A percentile compares a stretch with the other conserved stretches of the same genome.
Evolutionary conservation across 495 filamentous ascomycete genomes (phyloP).

Genomic region (Daldinia loculata): DNA sequence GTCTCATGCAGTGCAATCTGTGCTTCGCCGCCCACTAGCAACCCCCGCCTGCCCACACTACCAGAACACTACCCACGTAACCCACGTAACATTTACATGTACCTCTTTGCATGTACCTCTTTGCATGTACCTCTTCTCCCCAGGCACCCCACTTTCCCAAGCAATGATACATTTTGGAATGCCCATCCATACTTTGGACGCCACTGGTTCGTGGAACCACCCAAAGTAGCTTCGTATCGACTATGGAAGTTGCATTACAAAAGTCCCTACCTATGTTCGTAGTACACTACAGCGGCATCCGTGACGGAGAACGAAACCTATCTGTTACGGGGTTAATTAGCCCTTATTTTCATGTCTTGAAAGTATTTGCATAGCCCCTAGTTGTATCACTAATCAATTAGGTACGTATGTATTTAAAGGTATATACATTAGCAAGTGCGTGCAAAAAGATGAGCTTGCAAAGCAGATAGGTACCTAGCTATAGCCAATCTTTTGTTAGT

Average conservation of each 20-base stretch:
- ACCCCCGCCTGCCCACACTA: constrained; percentile 16
- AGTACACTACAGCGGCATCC: not conserved
- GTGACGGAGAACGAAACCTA: not conserved
- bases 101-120: not conserved
- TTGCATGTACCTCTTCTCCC: not conserved
- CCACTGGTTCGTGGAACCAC: not conserved
- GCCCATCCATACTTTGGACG: not conserved
- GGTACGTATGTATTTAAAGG: not conserved
- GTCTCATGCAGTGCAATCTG: constrained; percentile 44
- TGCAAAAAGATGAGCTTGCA: too few relatives aligned
- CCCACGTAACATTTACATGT: not conserved
- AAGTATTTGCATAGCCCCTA: not conserved
- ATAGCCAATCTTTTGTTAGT: not conserved
- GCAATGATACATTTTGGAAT: not conserved
- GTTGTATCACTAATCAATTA: not conserved
- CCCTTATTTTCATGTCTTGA: not conserved
- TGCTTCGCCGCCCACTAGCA: constrained; percentile 45
- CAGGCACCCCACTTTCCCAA: constrained; percentile 38
- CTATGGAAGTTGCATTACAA: not conserved
- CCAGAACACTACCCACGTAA: constrained; percentile 1
- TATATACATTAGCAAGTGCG: not conserved
- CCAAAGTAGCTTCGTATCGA: not conserved
- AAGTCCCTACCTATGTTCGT: not conserved
- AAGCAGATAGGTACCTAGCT: too few relatives aligned
- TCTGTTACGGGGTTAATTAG: constrained; percentile 35